These are phyloP conservation scores for Circinella minor DNA, from an alignment of 371 early-diverging fungal genomes.

Conservation along the genomic window DNA sequence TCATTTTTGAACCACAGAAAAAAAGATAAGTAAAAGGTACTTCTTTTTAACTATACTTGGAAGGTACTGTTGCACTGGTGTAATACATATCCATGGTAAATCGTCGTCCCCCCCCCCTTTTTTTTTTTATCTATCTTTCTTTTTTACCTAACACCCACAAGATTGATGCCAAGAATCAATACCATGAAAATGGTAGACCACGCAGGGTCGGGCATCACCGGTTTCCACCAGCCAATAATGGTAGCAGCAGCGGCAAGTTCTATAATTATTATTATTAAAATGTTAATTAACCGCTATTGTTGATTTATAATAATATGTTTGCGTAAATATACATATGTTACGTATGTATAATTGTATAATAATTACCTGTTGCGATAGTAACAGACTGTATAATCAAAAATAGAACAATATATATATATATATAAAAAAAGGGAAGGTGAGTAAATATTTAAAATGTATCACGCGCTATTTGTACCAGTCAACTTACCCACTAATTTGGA, in stretches of 20 bases:
- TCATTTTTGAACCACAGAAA: background rate
- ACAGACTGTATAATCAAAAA: conserved; percentile 59
- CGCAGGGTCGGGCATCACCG: conserved; percentile 56
- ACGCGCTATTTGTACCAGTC: background rate
- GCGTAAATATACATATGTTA: too few relatives aligned
- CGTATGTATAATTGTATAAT: too few relatives aligned
- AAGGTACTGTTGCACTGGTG: too few relatives aligned
- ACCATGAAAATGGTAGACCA: conserved; percentile 66
- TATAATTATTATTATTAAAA: conserved; percentile 17
- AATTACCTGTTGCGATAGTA: conserved; percentile 44
- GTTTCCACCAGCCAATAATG: conserved; percentile 78
- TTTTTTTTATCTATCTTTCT: background rate
- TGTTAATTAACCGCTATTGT: too few relatives aligned
- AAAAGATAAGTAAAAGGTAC: too few relatives aligned
- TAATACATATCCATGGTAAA: too few relatives aligned
- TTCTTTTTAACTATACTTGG: too few relatives aligned
- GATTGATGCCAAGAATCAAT: conserved; percentile 61
- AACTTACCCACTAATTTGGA: conserved; percentile 3
- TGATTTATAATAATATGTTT: too few relatives aligned
- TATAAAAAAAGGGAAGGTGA: conserved; percentile 2
- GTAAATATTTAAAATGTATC: conserved; percentile 3
- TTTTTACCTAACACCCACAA: conserved; percentile 55
- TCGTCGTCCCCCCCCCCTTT: too few relatives aligned
- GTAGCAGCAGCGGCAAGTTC: conserved; percentile 83
- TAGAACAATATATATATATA: background rate